Evolutionary conservation across 1,284 basidiomycete genomes (phyloP), one percentile per base, ranked within the genome.

Genomic region (Heterobasidion parviporum): DNA sequence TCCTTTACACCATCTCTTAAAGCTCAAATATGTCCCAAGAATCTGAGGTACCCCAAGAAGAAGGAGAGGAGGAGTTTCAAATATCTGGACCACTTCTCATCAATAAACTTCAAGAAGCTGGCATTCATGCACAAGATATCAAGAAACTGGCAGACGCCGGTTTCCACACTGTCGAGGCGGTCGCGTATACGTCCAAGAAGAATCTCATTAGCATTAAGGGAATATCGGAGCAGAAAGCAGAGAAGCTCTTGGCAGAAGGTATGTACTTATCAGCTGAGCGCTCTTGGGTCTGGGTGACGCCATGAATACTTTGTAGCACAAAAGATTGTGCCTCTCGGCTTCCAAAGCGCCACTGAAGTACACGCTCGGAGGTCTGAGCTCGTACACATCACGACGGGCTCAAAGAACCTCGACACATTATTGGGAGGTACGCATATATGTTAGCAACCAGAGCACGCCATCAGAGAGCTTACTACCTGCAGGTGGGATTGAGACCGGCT

Each of bases 151-250:
- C 84, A n/a, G 94, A 97, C 57, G 90, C 91, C 15, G 97, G 97
- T 7, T 83, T 91, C 59, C 85, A 98, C 70, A 99, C 97, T 1
- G 85, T 99, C 59, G 96, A 99, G 72, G 85, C 93, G 14, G 91
- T 99, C 53, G 96, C 94, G 15, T 99, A 96, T 70, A 98, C 96
- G 1, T 94, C 97, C 8, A 98, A 98, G 80, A 99, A 99, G 75
- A 78, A 80, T 49, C 76, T 99, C 38, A 82, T 93, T 59, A 82
- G 84, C 5, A 95, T 99, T 68, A 99, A 98, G 73, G 97, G 97
- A 16, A 98, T 99, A 60, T 97, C 94, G 35, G 97, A 99, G 66
- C 83, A 89, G 63, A 99, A 99, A 70, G 97, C 96, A 2, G 97
- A 99, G 70, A 98, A 96, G 77, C 96, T 99, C 57, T 71, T 99